Evolutionary conservation across 768 basidiomycete genomes (phyloP).

Genomic region (Lyophyllum decastes): DNA sequence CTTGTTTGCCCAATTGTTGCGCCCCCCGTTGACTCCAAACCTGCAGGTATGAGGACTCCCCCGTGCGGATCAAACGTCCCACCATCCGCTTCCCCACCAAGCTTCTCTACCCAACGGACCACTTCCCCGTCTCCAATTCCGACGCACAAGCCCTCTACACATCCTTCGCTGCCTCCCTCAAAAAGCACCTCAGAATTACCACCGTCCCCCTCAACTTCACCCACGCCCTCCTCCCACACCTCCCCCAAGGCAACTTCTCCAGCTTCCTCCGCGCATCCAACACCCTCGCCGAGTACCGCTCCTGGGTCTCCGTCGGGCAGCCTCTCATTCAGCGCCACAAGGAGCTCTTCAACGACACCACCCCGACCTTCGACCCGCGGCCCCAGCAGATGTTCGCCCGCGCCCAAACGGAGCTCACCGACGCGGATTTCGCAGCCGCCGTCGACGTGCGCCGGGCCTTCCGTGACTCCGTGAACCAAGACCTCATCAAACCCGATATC

Average conservation of each 20-base stretch:
- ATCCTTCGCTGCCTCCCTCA: slow-evolving; percentile 25
- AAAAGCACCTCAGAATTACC: slow-evolving; percentile 27
- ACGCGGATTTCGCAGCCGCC: slow-evolving; percentile 27
- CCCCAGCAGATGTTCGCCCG: slow-evolving; percentile 31
- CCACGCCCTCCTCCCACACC: slow-evolving; percentile 24
- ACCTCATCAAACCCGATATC: slow-evolving; percentile 28
- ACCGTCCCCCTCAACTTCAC: slow-evolving; percentile 29
- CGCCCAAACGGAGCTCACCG: slow-evolving; percentile 21
- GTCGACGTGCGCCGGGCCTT: slow-evolving; percentile 28
- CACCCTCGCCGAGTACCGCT: slow-evolving; percentile 35
- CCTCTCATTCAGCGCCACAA: slow-evolving; percentile 29
- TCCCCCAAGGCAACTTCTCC: slow-evolving; percentile 29
- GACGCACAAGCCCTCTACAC: slow-evolving; percentile 33
- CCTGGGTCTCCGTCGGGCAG: slow-evolving; percentile 34
- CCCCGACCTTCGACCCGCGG: slow-evolving; percentile 33
- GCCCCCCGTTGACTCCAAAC: too few relatives aligned
- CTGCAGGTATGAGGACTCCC: slow-evolving; percentile 33
- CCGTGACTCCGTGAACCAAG: slow-evolving; percentile 20
- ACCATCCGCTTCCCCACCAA: slow-evolving; percentile 29
- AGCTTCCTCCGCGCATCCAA: slow-evolving; percentile 31
- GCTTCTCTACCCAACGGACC: slow-evolving; percentile 35
- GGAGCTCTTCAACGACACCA: slow-evolving; percentile 17
- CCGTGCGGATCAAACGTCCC: slow-evolving; percentile 23
- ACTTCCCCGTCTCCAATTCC: slow-evolving; percentile 32
- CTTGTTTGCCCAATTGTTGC: too few relatives aligned